Evolutionary conservation across 768 basidiomycete genomes (phyloP).

Genomic region (Trametes cubensis): DNA sequence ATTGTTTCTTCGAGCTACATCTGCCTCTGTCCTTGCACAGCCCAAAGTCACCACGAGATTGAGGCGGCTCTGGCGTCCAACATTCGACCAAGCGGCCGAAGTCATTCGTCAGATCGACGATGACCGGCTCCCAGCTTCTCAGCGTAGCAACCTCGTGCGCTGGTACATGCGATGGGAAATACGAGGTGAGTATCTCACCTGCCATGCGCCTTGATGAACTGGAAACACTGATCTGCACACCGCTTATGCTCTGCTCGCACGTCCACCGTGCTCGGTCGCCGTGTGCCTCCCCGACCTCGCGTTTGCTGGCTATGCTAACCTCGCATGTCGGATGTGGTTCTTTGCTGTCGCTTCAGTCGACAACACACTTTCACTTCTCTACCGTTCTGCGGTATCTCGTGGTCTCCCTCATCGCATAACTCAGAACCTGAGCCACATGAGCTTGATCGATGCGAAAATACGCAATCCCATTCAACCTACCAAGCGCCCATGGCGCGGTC

Average conservation of each 20-base stretch:
- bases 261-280: no score
- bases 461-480: background rate
- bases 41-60: constrained; percentile 45
- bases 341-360: constrained; percentile 52
- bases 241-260: background rate
- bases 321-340: constrained; percentile 1
- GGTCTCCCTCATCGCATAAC: constrained; percentile 64
- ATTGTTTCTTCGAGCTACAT: constrained; percentile 56
- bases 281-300: no score
- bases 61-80: constrained; percentile 53
- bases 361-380: constrained; percentile 61
- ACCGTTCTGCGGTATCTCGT: constrained; percentile 61
- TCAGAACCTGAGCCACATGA: constrained; percentile 51
- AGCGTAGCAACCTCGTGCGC: constrained; percentile 37
- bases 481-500: constrained; percentile 15
- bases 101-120: constrained; percentile 46
- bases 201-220: background rate
- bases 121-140: constrained; percentile 27
- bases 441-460: constrained; percentile 34
- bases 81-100: constrained; percentile 53
- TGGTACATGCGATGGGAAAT: constrained; percentile 60
- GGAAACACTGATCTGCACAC: background rate
- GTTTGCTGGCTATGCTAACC: background rate
- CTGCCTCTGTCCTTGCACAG: constrained; percentile 62
- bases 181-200: constrained; percentile 45